Percentiles rank a stretch among this genome's conserved stretches.
phyloP scores from a whole-genome alignment of 2,329 filamentous ascomycete genomes.

The Parafenestella ontariensis region DNA sequence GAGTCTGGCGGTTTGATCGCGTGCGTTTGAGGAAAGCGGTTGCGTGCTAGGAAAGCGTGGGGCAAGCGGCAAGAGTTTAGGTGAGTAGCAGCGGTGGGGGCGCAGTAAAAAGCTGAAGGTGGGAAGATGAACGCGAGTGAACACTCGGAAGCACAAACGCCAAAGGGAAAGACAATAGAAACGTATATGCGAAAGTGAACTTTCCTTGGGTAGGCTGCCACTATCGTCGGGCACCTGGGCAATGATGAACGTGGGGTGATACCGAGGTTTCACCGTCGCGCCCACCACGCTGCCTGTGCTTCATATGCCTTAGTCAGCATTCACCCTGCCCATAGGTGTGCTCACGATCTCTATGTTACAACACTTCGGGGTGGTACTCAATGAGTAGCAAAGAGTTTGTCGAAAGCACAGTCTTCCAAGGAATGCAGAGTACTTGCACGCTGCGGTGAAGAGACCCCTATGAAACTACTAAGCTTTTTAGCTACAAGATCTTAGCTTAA shows the following conservation, averaged over 20 bases:
- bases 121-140: constrained; percentile 1
- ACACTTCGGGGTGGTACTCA: no score
- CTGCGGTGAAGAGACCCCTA: no score
- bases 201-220: constrained; percentile 17
- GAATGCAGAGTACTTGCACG: no score
- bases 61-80: constrained; percentile 16
- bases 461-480: no score
- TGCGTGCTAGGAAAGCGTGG: constrained; percentile 20
- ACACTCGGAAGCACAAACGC: constrained; percentile 18
- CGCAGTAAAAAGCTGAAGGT: not conserved
- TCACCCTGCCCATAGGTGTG: no score
- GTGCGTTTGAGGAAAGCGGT: constrained; percentile 16
- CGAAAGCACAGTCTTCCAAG: no score
- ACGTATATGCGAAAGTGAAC: constrained; percentile 10
- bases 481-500: no score
- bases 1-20: constrained; percentile 16
- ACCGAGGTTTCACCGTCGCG: constrained; percentile 18
- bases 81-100: constrained; percentile 9
- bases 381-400: no score
- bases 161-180: constrained; percentile 16
- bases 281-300: constrained; percentile 7
- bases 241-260: constrained; percentile 17
- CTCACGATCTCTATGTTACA: no score
- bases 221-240: constrained; percentile 21
- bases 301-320: constrained; percentile 12